These are phyloP conservation scores for Trichoderma orchidacearum DNA, from an alignment of 495 filamentous ascomycete genomes.

Conservation along the genomic window DNA sequence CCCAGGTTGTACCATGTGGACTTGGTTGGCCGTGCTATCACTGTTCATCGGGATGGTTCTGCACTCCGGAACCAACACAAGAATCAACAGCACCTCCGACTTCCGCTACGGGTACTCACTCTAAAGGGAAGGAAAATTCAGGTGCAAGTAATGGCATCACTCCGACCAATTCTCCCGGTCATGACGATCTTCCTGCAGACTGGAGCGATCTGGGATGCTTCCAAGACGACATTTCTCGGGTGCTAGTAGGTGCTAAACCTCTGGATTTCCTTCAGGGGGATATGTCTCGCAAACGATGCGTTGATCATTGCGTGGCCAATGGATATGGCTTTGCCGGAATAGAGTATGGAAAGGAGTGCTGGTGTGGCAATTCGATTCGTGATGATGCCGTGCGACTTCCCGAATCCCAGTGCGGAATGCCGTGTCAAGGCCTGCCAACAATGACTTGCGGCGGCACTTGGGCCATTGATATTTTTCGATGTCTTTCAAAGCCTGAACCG, in stretches of 20 bases:
- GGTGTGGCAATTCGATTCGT: background rate
- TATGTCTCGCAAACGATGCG: background rate
- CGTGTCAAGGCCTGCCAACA: background rate
- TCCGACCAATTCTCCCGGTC: background rate
- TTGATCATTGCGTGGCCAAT: background rate
- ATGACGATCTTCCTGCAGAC: background rate
- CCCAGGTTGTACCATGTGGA: constrained; percentile 25
- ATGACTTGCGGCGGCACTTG: background rate
- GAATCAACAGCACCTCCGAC: background rate
- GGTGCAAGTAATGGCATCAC: background rate
- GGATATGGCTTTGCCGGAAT: background rate
- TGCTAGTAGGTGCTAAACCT: background rate
- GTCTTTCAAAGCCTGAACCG: background rate
- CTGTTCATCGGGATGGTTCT: constrained; percentile 25
- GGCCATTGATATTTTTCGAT: background rate
- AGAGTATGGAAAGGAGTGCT: background rate
- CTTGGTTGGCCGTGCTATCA: constrained; percentile 26
- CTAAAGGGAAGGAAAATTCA: background rate
- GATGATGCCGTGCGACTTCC: background rate
- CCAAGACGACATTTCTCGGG: background rate
- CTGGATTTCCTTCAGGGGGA: background rate
- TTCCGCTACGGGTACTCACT: background rate
- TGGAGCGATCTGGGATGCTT: background rate
- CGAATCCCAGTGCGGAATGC: background rate
- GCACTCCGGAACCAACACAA: constrained; percentile 15